Base-by-base conservation (phyloP, 2,329 filamentous ascomycete species). In the Fusarium bulbicola region DNA sequence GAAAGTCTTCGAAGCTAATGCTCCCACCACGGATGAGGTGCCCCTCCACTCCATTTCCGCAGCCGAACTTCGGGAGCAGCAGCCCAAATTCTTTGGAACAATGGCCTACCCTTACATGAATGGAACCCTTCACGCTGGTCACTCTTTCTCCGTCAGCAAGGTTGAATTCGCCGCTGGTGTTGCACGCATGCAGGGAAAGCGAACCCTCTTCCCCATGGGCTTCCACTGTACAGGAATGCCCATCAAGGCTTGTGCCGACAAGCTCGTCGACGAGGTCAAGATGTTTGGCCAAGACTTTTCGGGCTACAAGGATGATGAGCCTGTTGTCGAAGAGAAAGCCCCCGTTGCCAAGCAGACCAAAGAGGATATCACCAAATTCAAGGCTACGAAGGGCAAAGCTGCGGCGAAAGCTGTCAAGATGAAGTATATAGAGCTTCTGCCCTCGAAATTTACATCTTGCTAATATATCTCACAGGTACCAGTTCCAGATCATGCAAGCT, bases 171-270 rank as follows among this genome's bases (percentile, higher is more conserved):
- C 91, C 65, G 90, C 92, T 30, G 94, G 95, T 47, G 95, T 94
- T 80, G 92, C 93, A 52, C 89, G 95, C 63, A 97, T 98, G 94
- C 90, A 95, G 81, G 96, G 96, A 79, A 95, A 95, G 86, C 89
- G 92, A 59, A 88, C 92, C 64, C 86, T 98, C 59, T 98, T 96
- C 81, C 96, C 96, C 64, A 92, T 96, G 79, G 96, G 95, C 37
- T 99, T 95, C 86, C 96, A 99, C 86, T 84, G 83, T 84, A 98
- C 95, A 1, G 96, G 96, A 77, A 97, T 99, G 92, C 95, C 95
- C 50, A 99, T 99, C 86, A 98, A 98, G 84, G 95, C 96, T 11
- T 97, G 94, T 79, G 95, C 96, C 61, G 95, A 99, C 86, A 98
- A 98, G 87, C 90, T 99, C 50, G 91, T 92, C 66, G 91, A 94